phyloP scores from a whole-genome alignment of 345 rosid genomes.

The Gossypium thurberi region DNA sequence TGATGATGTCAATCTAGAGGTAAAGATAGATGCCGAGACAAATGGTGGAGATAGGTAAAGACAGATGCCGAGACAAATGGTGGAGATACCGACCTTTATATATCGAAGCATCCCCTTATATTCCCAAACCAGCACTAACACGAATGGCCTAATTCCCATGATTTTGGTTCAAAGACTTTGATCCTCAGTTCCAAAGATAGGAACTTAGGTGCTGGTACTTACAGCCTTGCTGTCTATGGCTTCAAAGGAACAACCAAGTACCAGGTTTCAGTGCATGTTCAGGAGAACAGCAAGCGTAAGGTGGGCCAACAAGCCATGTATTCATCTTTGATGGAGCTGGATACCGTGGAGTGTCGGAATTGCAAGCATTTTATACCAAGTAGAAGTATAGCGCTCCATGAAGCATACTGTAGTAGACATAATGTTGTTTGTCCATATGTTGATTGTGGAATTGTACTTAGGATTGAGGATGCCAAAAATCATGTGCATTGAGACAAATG shows the following conservation, averaged over 20 bases:
- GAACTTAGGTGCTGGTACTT: constrained; percentile 57
- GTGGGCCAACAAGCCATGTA: constrained; percentile 50
- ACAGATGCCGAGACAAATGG: constrained; percentile 52
- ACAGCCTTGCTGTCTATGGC: constrained; percentile 75
- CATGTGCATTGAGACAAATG: constrained; percentile 74
- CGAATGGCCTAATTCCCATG: constrained; percentile 78
- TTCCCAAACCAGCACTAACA: constrained; percentile 82
- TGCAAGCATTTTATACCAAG: constrained; percentile 79
- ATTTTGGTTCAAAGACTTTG: constrained; percentile 68
- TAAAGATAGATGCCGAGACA: constrained; percentile 60
- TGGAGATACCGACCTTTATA: constrained; percentile 78
- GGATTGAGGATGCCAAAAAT: constrained; percentile 61
- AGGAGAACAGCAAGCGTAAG: constrained; percentile 36
- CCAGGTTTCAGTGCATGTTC: constrained; percentile 38
- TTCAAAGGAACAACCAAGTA: constrained; percentile 66
- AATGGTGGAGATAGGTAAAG: constrained; percentile 69
- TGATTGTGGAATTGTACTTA: constrained; percentile 70
- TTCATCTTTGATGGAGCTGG: constrained; percentile 47
- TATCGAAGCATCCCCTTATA: constrained; percentile 70
- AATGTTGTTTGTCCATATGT: constrained; percentile 54
- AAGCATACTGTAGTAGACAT: constrained; percentile 78
- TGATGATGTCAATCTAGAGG: constrained; percentile 48
- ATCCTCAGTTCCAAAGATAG: constrained; percentile 62
- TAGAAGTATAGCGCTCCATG: constrained; percentile 63
- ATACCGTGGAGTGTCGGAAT: constrained; percentile 69